Conservation (phyloP, 2,329 filamentous ascomycete genomes). For the Macrophomina phaseolina region DNA sequence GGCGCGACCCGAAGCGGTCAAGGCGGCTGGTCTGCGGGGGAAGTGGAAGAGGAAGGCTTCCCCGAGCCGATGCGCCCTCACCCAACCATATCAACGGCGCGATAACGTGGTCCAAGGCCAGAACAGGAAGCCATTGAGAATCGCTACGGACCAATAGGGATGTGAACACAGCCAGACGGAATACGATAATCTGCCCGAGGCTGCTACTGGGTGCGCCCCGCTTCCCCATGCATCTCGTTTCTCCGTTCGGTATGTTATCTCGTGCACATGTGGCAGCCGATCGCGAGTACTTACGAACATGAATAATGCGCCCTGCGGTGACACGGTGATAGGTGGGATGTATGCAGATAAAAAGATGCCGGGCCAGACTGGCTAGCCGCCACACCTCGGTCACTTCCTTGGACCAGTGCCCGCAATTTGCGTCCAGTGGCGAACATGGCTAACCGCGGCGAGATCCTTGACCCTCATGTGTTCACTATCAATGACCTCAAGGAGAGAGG, state of each 20-base stretch:
- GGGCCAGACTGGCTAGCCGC: neutral
- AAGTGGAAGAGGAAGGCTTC: constrained; percentile 2
- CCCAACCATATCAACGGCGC: neutral
- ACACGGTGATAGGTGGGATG: neutral
- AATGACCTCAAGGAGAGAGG: constrained; percentile 43
- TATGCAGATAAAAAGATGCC: neutral
- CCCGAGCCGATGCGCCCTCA: constrained; percentile 1
- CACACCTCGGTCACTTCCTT: too few relatives aligned
- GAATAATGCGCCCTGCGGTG: neutral
- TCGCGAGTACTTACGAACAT: neutral
- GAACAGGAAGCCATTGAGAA: too few relatives aligned
- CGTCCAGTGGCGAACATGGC: constrained; percentile 29
- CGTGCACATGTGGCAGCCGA: neutral
- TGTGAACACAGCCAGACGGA: too few relatives aligned
- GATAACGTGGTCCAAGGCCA: neutral
- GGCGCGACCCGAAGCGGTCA: neutral
- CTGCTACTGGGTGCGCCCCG: too few relatives aligned
- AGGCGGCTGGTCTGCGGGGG: neutral
- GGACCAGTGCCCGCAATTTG: neutral
- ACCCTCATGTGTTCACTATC: constrained; percentile 33
- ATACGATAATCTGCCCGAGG: too few relatives aligned
- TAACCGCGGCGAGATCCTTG: constrained; percentile 32
- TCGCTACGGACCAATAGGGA: too few relatives aligned
- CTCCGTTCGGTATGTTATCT: too few relatives aligned
- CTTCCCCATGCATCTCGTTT: too few relatives aligned